These are phyloP conservation scores for Claviceps quebecensis DNA, from an alignment of 2,329 filamentous ascomycete species.

Conservation along the genomic window DNA sequence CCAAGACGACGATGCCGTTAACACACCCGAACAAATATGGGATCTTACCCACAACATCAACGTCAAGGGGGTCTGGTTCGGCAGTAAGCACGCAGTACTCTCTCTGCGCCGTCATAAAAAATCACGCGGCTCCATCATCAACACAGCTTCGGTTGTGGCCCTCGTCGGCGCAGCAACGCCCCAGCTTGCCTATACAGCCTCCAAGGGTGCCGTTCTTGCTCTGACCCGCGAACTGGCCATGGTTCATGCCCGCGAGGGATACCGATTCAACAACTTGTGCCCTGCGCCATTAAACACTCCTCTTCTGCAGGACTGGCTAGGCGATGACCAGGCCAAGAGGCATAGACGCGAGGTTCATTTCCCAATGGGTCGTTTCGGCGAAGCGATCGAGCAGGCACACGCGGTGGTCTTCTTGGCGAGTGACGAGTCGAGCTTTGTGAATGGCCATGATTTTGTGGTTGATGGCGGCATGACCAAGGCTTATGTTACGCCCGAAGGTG, in stretches of 20 bases:
- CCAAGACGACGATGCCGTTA: conserved; percentile 63
- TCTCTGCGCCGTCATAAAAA: conserved; percentile 70
- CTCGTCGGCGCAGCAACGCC: conserved; percentile 77
- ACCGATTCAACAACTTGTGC: conserved; percentile 81
- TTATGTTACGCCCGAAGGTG: conserved; percentile 59
- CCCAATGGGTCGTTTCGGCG: conserved; percentile 74
- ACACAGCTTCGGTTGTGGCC: conserved; percentile 81
- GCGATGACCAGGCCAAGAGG: conserved; percentile 72
- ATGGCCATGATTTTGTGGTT: conserved; percentile 83
- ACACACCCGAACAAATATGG: conserved; percentile 84
- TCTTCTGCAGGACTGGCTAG: conserved; percentile 84
- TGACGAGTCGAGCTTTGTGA: conserved; percentile 82
- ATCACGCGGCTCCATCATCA: conserved; percentile 70
- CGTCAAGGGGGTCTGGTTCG: conserved; percentile 97
- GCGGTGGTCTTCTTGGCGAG: conserved; percentile 78
- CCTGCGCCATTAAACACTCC: conserved; percentile 87
- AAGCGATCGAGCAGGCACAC: conserved; percentile 87
- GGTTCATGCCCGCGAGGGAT: conserved; percentile 78
- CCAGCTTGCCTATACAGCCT: conserved; percentile 84
- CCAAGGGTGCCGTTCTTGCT: conserved; percentile 83
- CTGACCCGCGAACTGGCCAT: conserved; percentile 84
- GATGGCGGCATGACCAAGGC: conserved; percentile 94
- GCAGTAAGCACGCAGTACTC: conserved; percentile 80
- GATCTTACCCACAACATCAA: conserved; percentile 89
- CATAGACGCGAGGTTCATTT: conserved; percentile 78